phyloP scores from a whole-genome alignment of 176 grass and related monocot genomes.

The Oryza australiensis region DNA sequence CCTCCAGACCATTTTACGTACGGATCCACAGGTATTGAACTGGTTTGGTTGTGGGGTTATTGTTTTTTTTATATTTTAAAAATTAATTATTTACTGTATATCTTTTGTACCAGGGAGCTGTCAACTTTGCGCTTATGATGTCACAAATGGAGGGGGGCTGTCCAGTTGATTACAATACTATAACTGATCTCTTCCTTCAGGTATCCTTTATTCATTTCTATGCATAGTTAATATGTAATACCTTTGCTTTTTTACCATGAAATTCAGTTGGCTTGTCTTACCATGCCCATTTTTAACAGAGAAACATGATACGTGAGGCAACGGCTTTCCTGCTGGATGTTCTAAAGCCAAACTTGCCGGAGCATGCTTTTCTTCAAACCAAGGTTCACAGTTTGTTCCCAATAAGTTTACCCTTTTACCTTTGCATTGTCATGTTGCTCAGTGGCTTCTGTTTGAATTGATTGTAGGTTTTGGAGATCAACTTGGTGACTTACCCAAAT shows the following conservation, averaged over 20 bases:
- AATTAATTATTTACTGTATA: constrained; percentile 17
- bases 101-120: constrained; percentile 62
- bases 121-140: constrained; percentile 99
- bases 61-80: constrained; percentile 19
- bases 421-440: background rate
- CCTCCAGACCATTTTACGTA: constrained; percentile 85
- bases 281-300: constrained; percentile 45
- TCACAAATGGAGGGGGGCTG: constrained; percentile 99
- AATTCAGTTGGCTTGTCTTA: constrained; percentile 27
- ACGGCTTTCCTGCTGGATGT: constrained; percentile 96
- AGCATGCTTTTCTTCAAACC: constrained; percentile 95
- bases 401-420: background rate
- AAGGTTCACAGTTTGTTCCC: constrained; percentile 59
- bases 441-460: constrained; percentile 29
- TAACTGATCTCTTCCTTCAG: constrained; percentile 99
- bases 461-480: constrained; percentile 96
- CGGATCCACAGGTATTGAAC: constrained; percentile 85
- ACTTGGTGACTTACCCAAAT: constrained; percentile 96
- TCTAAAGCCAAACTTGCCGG: constrained; percentile 92
- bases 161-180: constrained; percentile 95
- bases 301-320: constrained; percentile 93
- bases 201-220: constrained; percentile 40
- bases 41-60: constrained; percentile 26
- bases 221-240: constrained; percentile 29
- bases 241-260: background rate